Evolutionary conservation across 768 basidiomycete species (phyloP).

Genomic region (Kwoniella mangroviensis): DNA sequence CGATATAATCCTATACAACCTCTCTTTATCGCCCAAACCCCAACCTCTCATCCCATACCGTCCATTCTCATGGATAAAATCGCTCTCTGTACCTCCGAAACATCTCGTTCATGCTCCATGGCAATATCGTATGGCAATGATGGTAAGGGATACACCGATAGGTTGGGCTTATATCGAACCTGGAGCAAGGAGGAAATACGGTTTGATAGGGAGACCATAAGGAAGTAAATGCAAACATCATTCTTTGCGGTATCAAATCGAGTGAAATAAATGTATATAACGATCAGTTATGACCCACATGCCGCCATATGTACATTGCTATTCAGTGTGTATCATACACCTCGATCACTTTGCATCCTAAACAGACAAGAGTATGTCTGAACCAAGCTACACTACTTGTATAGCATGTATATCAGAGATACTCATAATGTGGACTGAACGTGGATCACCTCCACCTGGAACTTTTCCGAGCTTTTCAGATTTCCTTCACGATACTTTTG

Average conservation of each 20-base stretch:
- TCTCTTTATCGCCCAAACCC: conserved; percentile 40
- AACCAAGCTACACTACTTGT: too few relatives aligned
- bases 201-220: conserved; percentile 27
- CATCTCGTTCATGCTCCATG: conserved; percentile 38
- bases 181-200: conserved; percentile 49
- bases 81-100: conserved; percentile 35
- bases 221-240: neutral
- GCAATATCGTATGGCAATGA: conserved; percentile 34
- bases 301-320: too few relatives aligned
- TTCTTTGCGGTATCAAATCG: too few relatives aligned
- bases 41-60: conserved; percentile 45
- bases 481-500: neutral
- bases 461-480: neutral
- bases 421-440: too few relatives aligned
- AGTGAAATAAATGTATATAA: too few relatives aligned
- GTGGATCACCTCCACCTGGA: neutral
- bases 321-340: too few relatives aligned
- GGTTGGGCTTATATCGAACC: conserved; percentile 46
- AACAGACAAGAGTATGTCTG: too few relatives aligned
- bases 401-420: too few relatives aligned
- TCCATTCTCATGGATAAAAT: conserved; percentile 40
- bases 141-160: conserved; percentile 40
- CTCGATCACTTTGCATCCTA: too few relatives aligned
- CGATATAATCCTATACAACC: conserved; percentile 40
- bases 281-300: too few relatives aligned